Conservation (phyloP, 208 protist species). For the Trypanosoma caninum region DNA sequence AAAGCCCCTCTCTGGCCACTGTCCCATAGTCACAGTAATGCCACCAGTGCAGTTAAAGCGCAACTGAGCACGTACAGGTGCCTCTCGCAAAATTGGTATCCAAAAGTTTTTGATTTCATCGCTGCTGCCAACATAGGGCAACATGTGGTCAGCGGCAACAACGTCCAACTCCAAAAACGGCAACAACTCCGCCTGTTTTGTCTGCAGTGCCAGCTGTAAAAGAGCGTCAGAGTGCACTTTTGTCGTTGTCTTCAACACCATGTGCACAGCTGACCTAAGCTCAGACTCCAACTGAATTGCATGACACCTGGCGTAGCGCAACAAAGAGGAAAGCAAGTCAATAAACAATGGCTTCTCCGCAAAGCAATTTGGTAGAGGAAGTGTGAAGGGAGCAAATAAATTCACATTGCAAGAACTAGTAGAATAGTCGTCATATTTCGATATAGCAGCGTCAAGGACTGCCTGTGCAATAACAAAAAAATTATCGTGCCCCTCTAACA, state of each 20-base stretch:
- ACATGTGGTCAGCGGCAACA: constrained; percentile 27
- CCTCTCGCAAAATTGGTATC: constrained; percentile 58
- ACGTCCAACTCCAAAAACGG: constrained; percentile 67
- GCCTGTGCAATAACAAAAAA: constrained; percentile 64
- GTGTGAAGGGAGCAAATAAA: constrained; percentile 41
- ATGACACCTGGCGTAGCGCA: constrained; percentile 34
- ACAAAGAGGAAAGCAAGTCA: constrained; percentile 58
- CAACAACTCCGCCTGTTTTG: constrained; percentile 46
- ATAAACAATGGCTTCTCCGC: constrained; percentile 79
- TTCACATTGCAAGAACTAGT: constrained; percentile 14
- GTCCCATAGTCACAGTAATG: constrained; percentile 48
- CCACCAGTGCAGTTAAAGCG: constrained; percentile 71
- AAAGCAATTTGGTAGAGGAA: constrained; percentile 42
- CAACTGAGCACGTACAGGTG: constrained; percentile 56
- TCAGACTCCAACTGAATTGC: constrained; percentile 35
- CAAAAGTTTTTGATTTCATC: constrained; percentile 60
- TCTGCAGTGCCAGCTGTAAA: constrained; percentile 47
- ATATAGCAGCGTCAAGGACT: constrained; percentile 58
- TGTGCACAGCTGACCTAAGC: constrained; percentile 44
- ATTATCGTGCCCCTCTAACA: constrained; percentile 49
- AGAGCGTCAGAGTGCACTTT: constrained; percentile 51
- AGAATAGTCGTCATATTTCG: constrained; percentile 33
- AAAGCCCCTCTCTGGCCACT: constrained; percentile 63
- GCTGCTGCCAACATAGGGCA: constrained; percentile 39
- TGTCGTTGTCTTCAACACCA: constrained; percentile 53